Percentiles rank a stretch among this genome's conserved stretches.
Conservation (phyloP, 2,329 filamentous ascomycete genomes). For the Incumbomyces lentus region DNA sequence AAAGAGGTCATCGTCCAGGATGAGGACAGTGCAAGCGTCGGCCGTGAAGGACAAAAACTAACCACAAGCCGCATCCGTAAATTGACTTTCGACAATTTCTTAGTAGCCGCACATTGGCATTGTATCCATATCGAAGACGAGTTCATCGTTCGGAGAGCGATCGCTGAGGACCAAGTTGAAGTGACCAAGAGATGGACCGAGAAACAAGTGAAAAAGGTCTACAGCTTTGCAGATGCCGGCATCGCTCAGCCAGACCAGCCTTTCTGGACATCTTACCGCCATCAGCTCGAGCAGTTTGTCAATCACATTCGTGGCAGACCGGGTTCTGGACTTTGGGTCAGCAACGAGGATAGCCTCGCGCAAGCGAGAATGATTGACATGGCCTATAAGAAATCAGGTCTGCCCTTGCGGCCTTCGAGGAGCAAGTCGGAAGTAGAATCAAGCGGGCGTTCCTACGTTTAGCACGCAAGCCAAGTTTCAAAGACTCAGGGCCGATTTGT, state of each 20-base stretch:
- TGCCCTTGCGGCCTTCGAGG: conserved; percentile 1
- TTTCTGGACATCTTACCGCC: conserved; percentile 37
- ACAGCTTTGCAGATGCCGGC: conserved; percentile 6
- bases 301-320: conserved; percentile 33
- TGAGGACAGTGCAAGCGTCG: too few relatives aligned
- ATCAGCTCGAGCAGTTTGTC: conserved; percentile 42
- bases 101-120: conserved; percentile 2
- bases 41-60: too few relatives aligned
- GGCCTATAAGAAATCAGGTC: conserved; percentile 35
- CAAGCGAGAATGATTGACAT: conserved; percentile 40
- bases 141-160: not conserved
- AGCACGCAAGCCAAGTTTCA: too few relatives aligned
- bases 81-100: conserved; percentile 3
- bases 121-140: conserved; percentile 6
- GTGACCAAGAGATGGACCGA: not conserved
- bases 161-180: not conserved
- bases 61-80: not conserved
- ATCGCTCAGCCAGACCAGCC: conserved; percentile 17
- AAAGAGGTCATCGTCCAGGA: too few relatives aligned
- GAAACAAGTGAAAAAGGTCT: not conserved
- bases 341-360: conserved; percentile 32
- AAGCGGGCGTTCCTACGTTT: too few relatives aligned
- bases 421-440: not conserved
- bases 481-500: too few relatives aligned
- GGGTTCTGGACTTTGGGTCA: conserved; percentile 28